These are phyloP conservation scores for Prunus davidiana DNA, from an alignment of 306 rosid genomes.

Conservation along the genomic window DNA sequence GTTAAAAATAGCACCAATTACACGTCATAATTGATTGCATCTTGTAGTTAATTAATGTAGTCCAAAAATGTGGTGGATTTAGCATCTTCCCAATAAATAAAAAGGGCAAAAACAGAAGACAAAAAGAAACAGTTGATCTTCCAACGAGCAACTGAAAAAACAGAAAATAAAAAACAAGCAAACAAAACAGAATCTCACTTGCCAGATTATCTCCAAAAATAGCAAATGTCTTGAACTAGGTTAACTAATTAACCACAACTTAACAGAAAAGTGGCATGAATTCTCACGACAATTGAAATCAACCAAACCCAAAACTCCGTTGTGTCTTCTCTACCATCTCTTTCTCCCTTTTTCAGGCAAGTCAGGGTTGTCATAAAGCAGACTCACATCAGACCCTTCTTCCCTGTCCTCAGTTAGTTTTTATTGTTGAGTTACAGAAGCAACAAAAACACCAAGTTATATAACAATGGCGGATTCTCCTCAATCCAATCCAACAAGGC, in stretches of 20 bases:
- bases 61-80: too few species aligned
- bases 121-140: not conserved
- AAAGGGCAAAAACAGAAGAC: not conserved
- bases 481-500: not conserved
- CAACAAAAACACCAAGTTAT: not conserved
- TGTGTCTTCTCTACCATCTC: constrained; percentile 4
- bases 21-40: too few species aligned
- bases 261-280: not conserved
- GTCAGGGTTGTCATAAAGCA: constrained; percentile 4
- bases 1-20: not conserved
- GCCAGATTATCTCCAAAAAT: not conserved
- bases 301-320: not conserved
- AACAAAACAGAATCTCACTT: not conserved
- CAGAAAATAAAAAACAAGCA: not conserved
- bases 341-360: not conserved
- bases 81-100: too few species aligned
- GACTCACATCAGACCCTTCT: not conserved
- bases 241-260: not conserved
- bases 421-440: not conserved
- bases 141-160: not conserved
- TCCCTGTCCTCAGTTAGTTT: not conserved
- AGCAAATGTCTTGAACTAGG: not conserved
- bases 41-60: not conserved
- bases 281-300: not conserved
- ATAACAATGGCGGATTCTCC: constrained; percentile 7